phyloP scores from a whole-genome alignment of 345 rosid species.

The Combretum micranthum region DNA sequence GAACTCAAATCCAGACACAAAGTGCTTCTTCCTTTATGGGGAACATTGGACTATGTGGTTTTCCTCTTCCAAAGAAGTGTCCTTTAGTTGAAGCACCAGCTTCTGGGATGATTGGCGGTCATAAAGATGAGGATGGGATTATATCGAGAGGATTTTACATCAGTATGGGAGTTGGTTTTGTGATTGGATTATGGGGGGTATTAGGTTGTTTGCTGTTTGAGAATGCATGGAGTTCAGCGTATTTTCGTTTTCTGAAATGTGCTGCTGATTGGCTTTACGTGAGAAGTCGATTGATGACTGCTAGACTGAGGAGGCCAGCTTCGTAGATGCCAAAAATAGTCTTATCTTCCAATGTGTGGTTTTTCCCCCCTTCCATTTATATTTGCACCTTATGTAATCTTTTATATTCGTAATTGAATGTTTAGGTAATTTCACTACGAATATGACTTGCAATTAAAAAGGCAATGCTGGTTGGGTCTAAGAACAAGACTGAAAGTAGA shows the following conservation, averaged over 20 bases:
- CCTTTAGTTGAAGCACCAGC: neutral
- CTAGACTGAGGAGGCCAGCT: too few species aligned
- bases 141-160: neutral
- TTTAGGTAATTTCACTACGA: too few species aligned
- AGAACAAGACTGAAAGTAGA: too few species aligned
- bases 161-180: conserved; percentile 1
- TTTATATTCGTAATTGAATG: too few species aligned
- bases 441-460: too few species aligned
- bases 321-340: too few species aligned
- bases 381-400: too few species aligned
- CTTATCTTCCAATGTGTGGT: too few species aligned
- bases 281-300: neutral
- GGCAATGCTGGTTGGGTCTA: too few species aligned
- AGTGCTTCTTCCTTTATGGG: neutral
- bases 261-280: neutral
- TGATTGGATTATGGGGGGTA: conserved; percentile 5
- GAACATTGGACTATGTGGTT: conserved; percentile 1
- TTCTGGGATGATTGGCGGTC: neutral
- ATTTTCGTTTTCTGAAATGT: conserved; percentile 1
- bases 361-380: too few species aligned
- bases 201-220: conserved; percentile 3
- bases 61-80: conserved; percentile 3
- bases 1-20: conserved; percentile 2
- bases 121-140: neutral
- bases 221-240: conserved; percentile 5